phyloP scores from a whole-genome alignment of 148 eudicot species.

The Camellia granthamiana region DNA sequence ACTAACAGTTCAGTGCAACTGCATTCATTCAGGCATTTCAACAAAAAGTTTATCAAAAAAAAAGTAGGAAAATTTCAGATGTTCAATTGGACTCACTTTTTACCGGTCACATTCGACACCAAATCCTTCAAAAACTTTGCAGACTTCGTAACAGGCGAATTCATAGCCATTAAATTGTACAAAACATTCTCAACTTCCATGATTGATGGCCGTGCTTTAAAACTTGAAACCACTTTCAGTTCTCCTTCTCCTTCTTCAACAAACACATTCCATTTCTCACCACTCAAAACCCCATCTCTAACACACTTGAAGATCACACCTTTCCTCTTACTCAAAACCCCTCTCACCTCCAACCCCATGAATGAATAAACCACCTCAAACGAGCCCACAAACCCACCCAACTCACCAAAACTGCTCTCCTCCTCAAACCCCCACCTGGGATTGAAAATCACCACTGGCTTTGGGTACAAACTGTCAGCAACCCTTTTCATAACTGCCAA shows the following conservation, averaged over 20 bases:
- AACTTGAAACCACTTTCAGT: slow-evolving; percentile 57
- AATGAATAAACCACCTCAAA: slow-evolving; percentile 91
- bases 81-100: slow-evolving; percentile 14
- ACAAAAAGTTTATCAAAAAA: neutral
- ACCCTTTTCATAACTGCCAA: slow-evolving; percentile 50
- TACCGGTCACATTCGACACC: slow-evolving; percentile 83
- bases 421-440: slow-evolving; percentile 89
- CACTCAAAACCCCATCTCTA: slow-evolving; percentile 66
- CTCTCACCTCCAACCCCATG: slow-evolving; percentile 83
- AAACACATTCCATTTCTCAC: slow-evolving; percentile 73
- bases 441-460: slow-evolving; percentile 71
- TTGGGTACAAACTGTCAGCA: slow-evolving; percentile 53
- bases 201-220: slow-evolving; percentile 65
- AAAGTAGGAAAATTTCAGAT: neutral
- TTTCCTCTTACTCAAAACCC: slow-evolving; percentile 72
- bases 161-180: slow-evolving; percentile 86
- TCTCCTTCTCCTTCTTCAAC: slow-evolving; percentile 69
- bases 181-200: slow-evolving; percentile 75
- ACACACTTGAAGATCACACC: slow-evolving; percentile 75
- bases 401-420: slow-evolving; percentile 49
- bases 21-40: slow-evolving; percentile 1
- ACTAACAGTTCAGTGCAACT: neutral
- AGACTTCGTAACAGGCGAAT: slow-evolving; percentile 85
- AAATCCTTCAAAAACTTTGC: slow-evolving; percentile 71
- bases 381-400: slow-evolving; percentile 57